phyloP scores from a whole-genome alignment of 2,329 filamentous ascomycete genomes.

The Claviceps sorghi region DNA sequence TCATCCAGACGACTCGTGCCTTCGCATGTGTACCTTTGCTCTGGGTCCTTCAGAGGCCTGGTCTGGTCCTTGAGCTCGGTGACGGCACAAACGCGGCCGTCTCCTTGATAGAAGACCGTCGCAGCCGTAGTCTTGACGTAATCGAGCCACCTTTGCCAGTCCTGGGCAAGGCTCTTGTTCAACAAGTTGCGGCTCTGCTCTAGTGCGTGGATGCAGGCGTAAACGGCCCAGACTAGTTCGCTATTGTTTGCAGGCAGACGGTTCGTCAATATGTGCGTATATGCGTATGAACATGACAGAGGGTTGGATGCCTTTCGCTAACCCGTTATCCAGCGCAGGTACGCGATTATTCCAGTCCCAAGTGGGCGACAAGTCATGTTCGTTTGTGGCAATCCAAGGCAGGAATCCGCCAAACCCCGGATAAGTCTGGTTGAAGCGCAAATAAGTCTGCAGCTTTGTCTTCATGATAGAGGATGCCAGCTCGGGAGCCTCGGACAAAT shows the following conservation, averaged over 20 bases:
- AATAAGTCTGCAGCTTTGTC: slow-evolving; percentile 24
- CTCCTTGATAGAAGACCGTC: slow-evolving; percentile 22
- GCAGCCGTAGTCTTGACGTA: slow-evolving; percentile 22
- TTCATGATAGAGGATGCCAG: slow-evolving; percentile 23
- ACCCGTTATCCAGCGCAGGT: slow-evolving; percentile 27
- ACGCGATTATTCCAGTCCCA: slow-evolving; percentile 24
- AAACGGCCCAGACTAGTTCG: slow-evolving; percentile 28
- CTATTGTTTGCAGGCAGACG: slow-evolving; percentile 9
- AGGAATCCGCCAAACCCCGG: slow-evolving; percentile 27
- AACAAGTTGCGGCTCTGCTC: slow-evolving; percentile 13
- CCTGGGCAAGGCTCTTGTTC: slow-evolving; percentile 16
- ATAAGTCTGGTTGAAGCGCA: slow-evolving; percentile 24
- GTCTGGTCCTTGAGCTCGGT: slow-evolving; percentile 21
- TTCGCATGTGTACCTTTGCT: slow-evolving; percentile 23
- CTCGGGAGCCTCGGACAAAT: slow-evolving; percentile 16
- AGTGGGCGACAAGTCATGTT: slow-evolving; percentile 17
- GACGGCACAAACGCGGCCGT: slow-evolving; percentile 26
- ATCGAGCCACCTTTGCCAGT: slow-evolving; percentile 26
- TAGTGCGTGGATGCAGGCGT: slow-evolving; percentile 23
- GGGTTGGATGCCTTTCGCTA: not conserved
- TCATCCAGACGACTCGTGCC: slow-evolving; percentile 21
- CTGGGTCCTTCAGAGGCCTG: slow-evolving; percentile 14
- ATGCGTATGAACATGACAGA: not conserved
- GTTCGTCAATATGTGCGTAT: not conserved
- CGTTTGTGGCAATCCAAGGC: slow-evolving; percentile 22